A percentile compares a stretch with the other conserved stretches of the same genome.
Evolutionary conservation across 2,329 filamentous ascomycete genomes (phyloP).

Genomic region (Cordyceps fumosorosea): DNA sequence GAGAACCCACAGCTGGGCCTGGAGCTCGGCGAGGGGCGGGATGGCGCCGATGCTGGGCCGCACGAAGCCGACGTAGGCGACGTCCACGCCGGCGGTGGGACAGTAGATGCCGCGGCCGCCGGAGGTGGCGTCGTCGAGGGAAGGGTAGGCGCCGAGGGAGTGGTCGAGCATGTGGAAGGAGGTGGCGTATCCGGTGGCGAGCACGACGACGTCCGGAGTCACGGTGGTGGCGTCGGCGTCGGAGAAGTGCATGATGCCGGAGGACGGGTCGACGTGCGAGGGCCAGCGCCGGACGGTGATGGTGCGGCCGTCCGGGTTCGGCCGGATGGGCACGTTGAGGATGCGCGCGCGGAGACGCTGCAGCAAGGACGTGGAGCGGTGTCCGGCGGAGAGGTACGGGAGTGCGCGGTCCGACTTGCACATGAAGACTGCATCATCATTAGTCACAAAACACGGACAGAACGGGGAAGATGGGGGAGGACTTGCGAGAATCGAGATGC

Average conservation of each 20-base stretch:
- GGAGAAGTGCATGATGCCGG: slow-evolving; percentile 32
- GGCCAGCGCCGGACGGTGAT: slow-evolving; percentile 43
- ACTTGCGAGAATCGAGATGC: slow-evolving; percentile 28
- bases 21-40: slow-evolving; percentile 41
- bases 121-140: slow-evolving; percentile 21
- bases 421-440: slow-evolving; percentile 30
- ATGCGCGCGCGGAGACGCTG: slow-evolving; percentile 31
- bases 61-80: slow-evolving; percentile 43
- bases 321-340: slow-evolving; percentile 33
- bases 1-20: slow-evolving; percentile 41
- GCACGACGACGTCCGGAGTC: slow-evolving; percentile 36
- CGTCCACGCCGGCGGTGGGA: slow-evolving; percentile 25
- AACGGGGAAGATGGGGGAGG: neutral
- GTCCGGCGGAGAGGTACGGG: slow-evolving; percentile 35
- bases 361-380: slow-evolving; percentile 25
- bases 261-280: slow-evolving; percentile 23
- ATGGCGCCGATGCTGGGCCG: slow-evolving; percentile 41
- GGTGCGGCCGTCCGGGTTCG: slow-evolving; percentile 28
- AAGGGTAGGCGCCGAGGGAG: slow-evolving; percentile 27
- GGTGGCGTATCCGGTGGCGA: slow-evolving; percentile 41
- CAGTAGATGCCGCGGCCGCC: slow-evolving; percentile 46
- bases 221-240: slow-evolving; percentile 10
- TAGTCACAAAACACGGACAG: too few relatives aligned
- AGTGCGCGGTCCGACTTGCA: slow-evolving; percentile 37
- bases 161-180: slow-evolving; percentile 34